A percentile compares a stretch with the other conserved stretches of the same genome.
Evolutionary conservation across 768 basidiomycete species (phyloP).

Genomic region (Leccinum barrowsii): DNA sequence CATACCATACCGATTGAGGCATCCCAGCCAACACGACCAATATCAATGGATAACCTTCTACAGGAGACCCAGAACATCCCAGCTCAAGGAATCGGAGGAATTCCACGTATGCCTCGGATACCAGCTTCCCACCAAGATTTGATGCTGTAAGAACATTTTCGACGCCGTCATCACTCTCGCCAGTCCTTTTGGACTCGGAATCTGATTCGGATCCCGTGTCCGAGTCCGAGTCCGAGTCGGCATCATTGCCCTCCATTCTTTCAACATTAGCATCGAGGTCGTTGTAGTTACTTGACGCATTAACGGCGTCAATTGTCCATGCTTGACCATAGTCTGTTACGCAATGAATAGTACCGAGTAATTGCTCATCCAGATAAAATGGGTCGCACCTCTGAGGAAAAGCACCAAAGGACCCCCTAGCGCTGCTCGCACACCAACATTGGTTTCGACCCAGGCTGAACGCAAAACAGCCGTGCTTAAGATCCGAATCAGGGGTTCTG

Average conservation of each 20-base stretch:
- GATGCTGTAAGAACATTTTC: conserved; percentile 17
- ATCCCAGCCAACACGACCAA: conserved; percentile 81
- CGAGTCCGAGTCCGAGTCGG: conserved; percentile 35
- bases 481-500: conserved; percentile 36
- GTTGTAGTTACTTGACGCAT: conserved; percentile 9
- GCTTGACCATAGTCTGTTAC: conserved; percentile 57
- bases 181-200: conserved; percentile 18
- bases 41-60: conserved; percentile 78
- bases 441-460: conserved; percentile 71
- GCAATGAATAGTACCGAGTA: background rate
- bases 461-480: conserved; percentile 59
- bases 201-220: conserved; percentile 24
- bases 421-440: conserved; percentile 57
- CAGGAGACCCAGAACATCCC: conserved; percentile 76
- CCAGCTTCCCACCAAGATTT: background rate
- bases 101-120: conserved; percentile 55
- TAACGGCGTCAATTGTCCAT: conserved; percentile 45
- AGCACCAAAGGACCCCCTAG: conserved; percentile 72
- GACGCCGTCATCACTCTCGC: conserved; percentile 35
- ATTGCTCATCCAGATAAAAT: background rate
- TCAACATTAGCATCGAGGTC: conserved; percentile 28
- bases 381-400: conserved; percentile 61
- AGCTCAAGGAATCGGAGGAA: conserved; percentile 77
- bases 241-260: conserved; percentile 29
- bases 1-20: conserved; percentile 52